Evolutionary conservation across 169 alveolate genomes (phyloP), one percentile per base, ranked within the genome.

Genomic region (Plasmodium blacklocki): DNA sequence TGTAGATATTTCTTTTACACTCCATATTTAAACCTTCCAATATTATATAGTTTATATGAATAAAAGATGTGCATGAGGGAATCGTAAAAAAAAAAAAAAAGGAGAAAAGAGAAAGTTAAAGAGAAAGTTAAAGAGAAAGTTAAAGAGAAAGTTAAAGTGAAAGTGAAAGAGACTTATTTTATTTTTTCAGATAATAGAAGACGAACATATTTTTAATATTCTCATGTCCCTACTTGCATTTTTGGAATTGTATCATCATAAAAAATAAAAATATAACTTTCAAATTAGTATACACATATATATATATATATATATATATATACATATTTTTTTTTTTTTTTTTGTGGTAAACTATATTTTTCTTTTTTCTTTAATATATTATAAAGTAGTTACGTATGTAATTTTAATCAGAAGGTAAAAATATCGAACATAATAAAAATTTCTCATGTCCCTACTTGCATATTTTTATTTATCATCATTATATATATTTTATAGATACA

Each of bases 201-300:
- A 32, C 74, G 91, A 83, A 83, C 91, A 83, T 50, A 70, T 67
- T 67, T 83, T 5, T 32, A 54, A 83, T 63, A 68, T 83, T 83
- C 91, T 83, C 91, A 70, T 83, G 91, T 83, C 91, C 91, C 91
- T 83, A 83, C 91, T 83, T 83, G 73, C 86, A 54, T 70, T 83
- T 75, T 73, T 52, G 15, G 45, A 32, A 15, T 83, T 83, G 68
- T 56, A 70, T 83, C 91, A 83, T 83, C 91, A 83, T 83, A 19
- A 83, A 83, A 83, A 83, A 83, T 83, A 70, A 83, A 83, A 83
- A 83, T 58, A 47, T 21, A 39, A 39, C 89, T 52, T 73, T 45
- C 52, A n/a, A 47, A 52, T 50, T 6, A 56, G n/a, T 14, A 56
- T 56, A 14, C 9, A 14, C 64, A 12, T 14, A 54, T 4, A 14